Percentiles rank a stretch among this genome's conserved stretches.
These are phyloP conservation scores for Lipomyces starkeyi DNA, from an alignment of 805 yeast genomes.

Conservation along the genomic window DNA sequence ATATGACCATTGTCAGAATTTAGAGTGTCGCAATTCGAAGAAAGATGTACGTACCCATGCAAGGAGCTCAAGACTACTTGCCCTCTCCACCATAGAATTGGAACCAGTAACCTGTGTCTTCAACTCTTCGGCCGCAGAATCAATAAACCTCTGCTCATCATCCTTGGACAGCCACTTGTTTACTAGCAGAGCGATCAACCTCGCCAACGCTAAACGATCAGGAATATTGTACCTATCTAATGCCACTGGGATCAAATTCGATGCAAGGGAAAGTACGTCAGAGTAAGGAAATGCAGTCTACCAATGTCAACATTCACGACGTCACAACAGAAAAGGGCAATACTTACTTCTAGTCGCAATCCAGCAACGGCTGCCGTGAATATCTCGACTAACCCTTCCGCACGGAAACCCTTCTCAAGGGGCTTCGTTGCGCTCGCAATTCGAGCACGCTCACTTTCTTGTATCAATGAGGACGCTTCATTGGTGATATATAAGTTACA, in stretches of 20 bases:
- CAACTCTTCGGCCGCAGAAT: slow-evolving; percentile 14
- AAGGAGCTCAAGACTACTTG: slow-evolving; percentile 20
- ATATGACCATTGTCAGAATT: not conserved
- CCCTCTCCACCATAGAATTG: not conserved
- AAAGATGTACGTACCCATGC: slow-evolving; percentile 23
- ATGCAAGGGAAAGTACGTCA: slow-evolving; percentile 1
- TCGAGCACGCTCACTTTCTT: slow-evolving; percentile 15
- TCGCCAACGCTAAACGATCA: slow-evolving; percentile 60
- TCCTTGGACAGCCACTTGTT: slow-evolving; percentile 58
- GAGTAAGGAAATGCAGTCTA: slow-evolving; percentile 17
- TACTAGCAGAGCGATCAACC: slow-evolving; percentile 58
- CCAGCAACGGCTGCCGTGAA: slow-evolving; percentile 33
- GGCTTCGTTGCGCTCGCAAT: slow-evolving; percentile 23
- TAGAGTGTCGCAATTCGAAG: not conserved
- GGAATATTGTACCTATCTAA: slow-evolving; percentile 36
- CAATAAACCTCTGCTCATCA: slow-evolving; percentile 42
- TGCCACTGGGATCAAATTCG: slow-evolving; percentile 5
- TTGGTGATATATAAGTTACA: slow-evolving; percentile 25
- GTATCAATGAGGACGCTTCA: slow-evolving; percentile 20
- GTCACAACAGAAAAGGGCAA: not conserved
- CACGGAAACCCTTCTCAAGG: slow-evolving; percentile 7
- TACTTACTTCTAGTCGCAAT: slow-evolving; percentile 15
- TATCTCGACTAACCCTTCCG: slow-evolving; percentile 21
- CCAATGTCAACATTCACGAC: not conserved
- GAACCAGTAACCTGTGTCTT: not conserved